Evolutionary conservation across 805 yeast genomes (phyloP), one percentile per base, ranked within the genome.

Genomic region (Saccharomyces mikatae): DNA sequence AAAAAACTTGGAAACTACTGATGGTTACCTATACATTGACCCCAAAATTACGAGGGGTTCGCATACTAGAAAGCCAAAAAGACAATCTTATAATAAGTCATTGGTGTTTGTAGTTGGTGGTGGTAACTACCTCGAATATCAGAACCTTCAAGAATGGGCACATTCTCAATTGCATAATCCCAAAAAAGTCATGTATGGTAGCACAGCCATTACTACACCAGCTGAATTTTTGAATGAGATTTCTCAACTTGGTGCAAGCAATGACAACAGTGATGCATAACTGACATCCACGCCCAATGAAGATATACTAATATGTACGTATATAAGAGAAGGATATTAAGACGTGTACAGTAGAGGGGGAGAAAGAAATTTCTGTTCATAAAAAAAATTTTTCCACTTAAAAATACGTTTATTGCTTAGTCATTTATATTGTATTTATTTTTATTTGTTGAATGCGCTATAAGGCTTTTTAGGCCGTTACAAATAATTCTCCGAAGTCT

Each of bases 101-200:
- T 74, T 89, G 50, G 96, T 94, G 22, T 94, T 94, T 69, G 89
- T 91, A 52, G 91, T 94, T 54, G 99, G 99, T 27, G 99, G 99
- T 36, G 98, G 98, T 49, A 91, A 89, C 70, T 94, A 90, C 68
- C 74, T 88, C 58, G 99, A 94, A 73, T 94, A 92, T 68, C 95
- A 91, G 56, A 92, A 92, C 65, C 78, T 94, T 65, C 96, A 89
- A 70, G 96, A 91, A 69, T 91, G 96, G 95, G 81, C 82, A 0
- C 69, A 74, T 48, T 67, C 74, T 4, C 72, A 68, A 50, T 65
- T 72, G 48, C 76, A 73, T 50, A 70, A 67, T 47, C 68, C 71
- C 14, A 86, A 81, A 66, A 74, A 75, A 36, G 87, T 94, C 31
- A 80, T 87, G 24, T 92, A 94, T 69, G 99, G 99, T 28, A 83